phyloP scores from a whole-genome alignment of 306 rosid species.

The Abrus precatorius region DNA sequence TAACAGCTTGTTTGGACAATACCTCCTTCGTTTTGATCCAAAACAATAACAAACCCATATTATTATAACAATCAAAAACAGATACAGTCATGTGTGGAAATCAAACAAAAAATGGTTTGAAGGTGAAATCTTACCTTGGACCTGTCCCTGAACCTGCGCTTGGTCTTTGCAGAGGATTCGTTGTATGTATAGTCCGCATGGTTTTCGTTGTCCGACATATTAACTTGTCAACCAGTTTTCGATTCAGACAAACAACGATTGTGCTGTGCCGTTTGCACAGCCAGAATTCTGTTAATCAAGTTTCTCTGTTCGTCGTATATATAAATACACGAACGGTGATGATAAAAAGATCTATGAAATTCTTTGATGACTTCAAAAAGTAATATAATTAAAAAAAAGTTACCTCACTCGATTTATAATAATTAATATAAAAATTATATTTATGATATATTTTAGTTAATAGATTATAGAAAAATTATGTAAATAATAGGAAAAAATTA shows the following conservation, averaged over 20 bases:
- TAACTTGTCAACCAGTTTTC: neutral
- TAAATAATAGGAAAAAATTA: no score
- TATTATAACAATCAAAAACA: conserved; percentile 8
- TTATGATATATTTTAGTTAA: no score
- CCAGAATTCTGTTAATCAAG: neutral
- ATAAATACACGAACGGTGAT: no score
- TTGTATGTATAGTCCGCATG: conserved; percentile 53
- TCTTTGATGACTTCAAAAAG: no score
- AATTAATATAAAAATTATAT: no score
- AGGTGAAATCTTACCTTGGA: conserved; percentile 62
- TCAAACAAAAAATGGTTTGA: neutral
- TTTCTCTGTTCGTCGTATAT: no score
- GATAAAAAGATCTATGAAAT: no score
- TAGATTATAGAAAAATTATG: no score
- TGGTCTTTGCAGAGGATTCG: conserved; percentile 62
- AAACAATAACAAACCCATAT: conserved; percentile 54
- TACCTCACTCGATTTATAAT: no score
- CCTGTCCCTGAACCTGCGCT: conserved; percentile 67
- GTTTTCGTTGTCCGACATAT: conserved; percentile 67
- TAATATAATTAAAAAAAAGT: no score
- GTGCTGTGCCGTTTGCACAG: neutral
- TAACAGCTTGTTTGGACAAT: conserved; percentile 79
- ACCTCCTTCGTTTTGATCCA: conserved; percentile 69
- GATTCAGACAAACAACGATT: neutral
- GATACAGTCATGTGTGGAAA: conserved; percentile 35